Conservation (phyloP, 805 yeast species). For the Suhomyces faveliae region DNA sequence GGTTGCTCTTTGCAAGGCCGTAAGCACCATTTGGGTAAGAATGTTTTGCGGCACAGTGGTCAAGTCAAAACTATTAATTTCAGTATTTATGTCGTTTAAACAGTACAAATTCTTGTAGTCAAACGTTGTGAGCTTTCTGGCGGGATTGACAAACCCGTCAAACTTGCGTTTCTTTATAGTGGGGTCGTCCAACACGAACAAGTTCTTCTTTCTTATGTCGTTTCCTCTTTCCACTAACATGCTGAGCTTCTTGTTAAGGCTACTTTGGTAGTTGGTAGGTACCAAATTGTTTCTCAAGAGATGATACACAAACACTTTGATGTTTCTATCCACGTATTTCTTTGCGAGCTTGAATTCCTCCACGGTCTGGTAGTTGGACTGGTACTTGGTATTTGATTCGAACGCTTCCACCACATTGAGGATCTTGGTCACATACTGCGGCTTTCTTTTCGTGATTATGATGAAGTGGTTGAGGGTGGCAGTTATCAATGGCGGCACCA, state of each 20-base stretch:
- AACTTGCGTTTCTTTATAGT: slow-evolving; percentile 37
- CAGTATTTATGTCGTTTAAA: slow-evolving; percentile 59
- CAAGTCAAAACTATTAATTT: slow-evolving; percentile 67
- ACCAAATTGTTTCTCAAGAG: slow-evolving; percentile 33
- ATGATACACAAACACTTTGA: slow-evolving; percentile 46
- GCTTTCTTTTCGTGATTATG: slow-evolving; percentile 63
- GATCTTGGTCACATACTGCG: slow-evolving; percentile 57
- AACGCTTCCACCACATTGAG: slow-evolving; percentile 58
- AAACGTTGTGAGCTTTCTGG: slow-evolving; percentile 26
- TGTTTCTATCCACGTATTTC: slow-evolving; percentile 61
- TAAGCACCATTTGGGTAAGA: slow-evolving; percentile 61
- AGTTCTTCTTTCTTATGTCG: slow-evolving; percentile 41
- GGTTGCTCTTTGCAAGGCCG: slow-evolving; percentile 60
- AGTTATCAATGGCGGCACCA: slow-evolving; percentile 55
- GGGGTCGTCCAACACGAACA: slow-evolving; percentile 30
- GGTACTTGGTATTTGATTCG: slow-evolving; percentile 55
- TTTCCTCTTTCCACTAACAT: slow-evolving; percentile 37
- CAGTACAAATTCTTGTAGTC: slow-evolving; percentile 66
- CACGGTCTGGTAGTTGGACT: slow-evolving; percentile 46
- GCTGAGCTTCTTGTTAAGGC: slow-evolving; percentile 28
- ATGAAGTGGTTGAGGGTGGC: slow-evolving; percentile 67
- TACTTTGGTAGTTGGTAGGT: slow-evolving; percentile 31
- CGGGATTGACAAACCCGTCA: slow-evolving; percentile 39
- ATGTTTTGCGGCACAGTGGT: slow-evolving; percentile 63
- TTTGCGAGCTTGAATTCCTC: slow-evolving; percentile 53